Evolutionary conservation across 768 basidiomycete genomes (phyloP), one percentile per base, ranked within the genome.

Genomic region (Udeniomyces megalosporus): DNA sequence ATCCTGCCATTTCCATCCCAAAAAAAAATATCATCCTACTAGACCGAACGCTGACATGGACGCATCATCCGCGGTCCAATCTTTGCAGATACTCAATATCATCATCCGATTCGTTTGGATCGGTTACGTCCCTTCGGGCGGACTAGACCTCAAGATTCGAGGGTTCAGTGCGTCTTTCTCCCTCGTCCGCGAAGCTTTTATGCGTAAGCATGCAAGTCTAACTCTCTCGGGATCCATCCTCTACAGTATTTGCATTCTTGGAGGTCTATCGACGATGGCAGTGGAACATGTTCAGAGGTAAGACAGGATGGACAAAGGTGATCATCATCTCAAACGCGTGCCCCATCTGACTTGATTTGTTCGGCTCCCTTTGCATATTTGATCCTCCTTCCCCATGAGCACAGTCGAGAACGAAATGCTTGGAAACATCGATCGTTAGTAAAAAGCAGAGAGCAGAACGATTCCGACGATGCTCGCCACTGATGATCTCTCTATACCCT

Each of bases 81-180:
- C 72, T 29, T 72, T 72, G 5, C 72, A 73, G 86, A 68, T 86
- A 31, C 75, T 81, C 15, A 86, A 96, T 74, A 69, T 84, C 24
- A 28, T 85, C 46, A 73, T 91, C 51, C 82, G 91, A 42, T 96
- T 91, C 74, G 74, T 79, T 26, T 97, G 89, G 87, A 70, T 91
- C 15, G 72, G 84, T 52, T 71, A 59, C 42, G 64, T 68, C 28
- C 51, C 62, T 24, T n/a, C 29, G 20, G 51, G 51, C 1, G 63
- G 35, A 1, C 51, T 60, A 32, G 51, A 54, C 52, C 26, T 65
- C 6, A 44, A 47, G 28, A n/a, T 60, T 10, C 31, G 58, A 31
- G 44, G 48, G 0, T 60, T 60, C 53, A 42, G 62, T 63, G 20
- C 22, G 55, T 31, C 32, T 28, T 11, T 5, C n/a, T n/a, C 7